Evolutionary conservation across 495 filamentous ascomycete species (phyloP).

Genomic region (Alectoria sarmentosa): DNA sequence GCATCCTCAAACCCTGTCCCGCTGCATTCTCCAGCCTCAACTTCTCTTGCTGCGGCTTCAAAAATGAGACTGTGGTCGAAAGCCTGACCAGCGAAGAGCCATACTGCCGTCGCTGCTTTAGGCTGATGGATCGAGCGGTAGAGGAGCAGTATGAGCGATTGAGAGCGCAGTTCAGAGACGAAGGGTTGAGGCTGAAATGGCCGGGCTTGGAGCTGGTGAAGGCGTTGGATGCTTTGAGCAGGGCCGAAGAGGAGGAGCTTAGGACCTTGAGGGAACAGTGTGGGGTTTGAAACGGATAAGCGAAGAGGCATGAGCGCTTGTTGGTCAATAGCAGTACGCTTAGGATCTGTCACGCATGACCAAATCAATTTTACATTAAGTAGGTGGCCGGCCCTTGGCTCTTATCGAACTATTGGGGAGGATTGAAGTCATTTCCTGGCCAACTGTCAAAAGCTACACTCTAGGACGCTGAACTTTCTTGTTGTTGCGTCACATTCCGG

Average conservation of each 20-base stretch:
- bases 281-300: not conserved
- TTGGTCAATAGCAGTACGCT: too few species aligned
- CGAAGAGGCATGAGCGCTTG: too few species aligned
- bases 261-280: not conserved
- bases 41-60: not conserved
- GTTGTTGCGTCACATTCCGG: too few species aligned
- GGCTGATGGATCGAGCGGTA: not conserved
- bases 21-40: not conserved
- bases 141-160: not conserved
- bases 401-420: too few species aligned
- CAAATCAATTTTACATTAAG: too few species aligned
- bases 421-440: too few species aligned
- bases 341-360: too few species aligned
- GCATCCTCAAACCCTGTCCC: not conserved
- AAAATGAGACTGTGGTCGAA: not conserved
- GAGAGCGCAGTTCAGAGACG: not conserved
- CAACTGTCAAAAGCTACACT: too few species aligned
- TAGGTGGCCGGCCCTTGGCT: too few species aligned
- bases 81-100: not conserved
- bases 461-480: too few species aligned
- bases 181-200: not conserved
- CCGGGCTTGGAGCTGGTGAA: not conserved
- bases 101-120: not conserved
- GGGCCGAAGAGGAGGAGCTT: not conserved
- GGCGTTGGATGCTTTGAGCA: not conserved